Evolutionary conservation across 1,284 basidiomycete species (phyloP), one percentile per base, ranked within the genome.

Genomic region (Retiboletus flavoniger): DNA sequence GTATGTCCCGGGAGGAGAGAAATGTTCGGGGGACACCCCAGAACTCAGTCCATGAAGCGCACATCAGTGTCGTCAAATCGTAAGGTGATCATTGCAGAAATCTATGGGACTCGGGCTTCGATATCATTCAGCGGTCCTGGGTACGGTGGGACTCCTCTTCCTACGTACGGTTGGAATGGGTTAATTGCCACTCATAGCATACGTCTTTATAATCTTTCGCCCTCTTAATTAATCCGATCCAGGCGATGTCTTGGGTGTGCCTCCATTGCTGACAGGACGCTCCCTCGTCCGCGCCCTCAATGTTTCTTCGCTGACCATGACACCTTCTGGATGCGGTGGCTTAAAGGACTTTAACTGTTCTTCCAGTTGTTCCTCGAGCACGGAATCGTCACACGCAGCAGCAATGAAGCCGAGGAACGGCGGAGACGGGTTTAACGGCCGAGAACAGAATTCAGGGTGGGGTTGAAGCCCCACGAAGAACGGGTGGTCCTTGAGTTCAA

Each of bases 381-480:
- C 80, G 1, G 69, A 53, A 4, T 64, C 36, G 3, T 54, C 69
- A 38, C 86, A 88, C 0, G 96, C 79, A 0, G 97, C 95, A 3
- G 96, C 88, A 40, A 99, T 83, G 68, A 99, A 90, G 14, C 97
- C 97, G 35, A 99, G 87, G 86, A 98, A 99, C 0, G 95, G 90
- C 3, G 96, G 96, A 0, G 94, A 97, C 0, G 96, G 97, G 76
- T 99, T 99, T 49, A 99, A 79, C 2, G 96, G 96, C n/a, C 96
- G 87, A 19, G 96, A 96, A 76, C 95, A 98, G 77, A 99, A 96
- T 73, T 99, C 96, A 3, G 96, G 96, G 68, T 99, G 96, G 0
- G 97, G 94, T 77, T 99, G 96, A 54, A 99, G 80, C 41, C 87
- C 97, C 53, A 98, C 79, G 72, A 96, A 99, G 81, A 86, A 99